Conservation (phyloP, 805 yeast species). For the Wickerhamiella qilinensis region DNA sequence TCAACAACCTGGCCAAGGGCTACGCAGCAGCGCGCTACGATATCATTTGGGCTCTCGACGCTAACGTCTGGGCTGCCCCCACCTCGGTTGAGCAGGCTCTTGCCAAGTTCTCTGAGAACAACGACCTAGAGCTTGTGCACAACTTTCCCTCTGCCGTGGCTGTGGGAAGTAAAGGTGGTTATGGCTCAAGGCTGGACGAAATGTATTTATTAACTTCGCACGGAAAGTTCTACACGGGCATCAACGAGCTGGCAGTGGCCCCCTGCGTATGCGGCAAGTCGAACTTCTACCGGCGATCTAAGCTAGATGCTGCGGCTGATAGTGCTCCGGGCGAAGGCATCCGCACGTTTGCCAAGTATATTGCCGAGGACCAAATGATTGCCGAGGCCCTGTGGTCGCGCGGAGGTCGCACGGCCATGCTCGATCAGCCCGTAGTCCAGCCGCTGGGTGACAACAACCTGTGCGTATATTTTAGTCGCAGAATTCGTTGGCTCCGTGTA, state of each 20-base stretch:
- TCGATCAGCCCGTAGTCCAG: slow-evolving; percentile 65
- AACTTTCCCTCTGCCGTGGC: slow-evolving; percentile 43
- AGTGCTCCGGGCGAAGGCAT: slow-evolving; percentile 28
- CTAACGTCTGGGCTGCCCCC: slow-evolving; percentile 65
- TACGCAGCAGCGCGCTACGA: slow-evolving; percentile 52
- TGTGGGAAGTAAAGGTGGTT: slow-evolving; percentile 14
- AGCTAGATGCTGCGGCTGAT: slow-evolving; percentile 27
- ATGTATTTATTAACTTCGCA: slow-evolving; percentile 75
- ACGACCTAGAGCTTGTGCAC: slow-evolving; percentile 47
- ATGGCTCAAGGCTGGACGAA: slow-evolving; percentile 65
- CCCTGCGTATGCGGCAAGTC: slow-evolving; percentile 90
- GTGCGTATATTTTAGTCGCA: slow-evolving; percentile 43
- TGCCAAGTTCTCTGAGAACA: slow-evolving; percentile 24
- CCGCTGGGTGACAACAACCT: slow-evolving; percentile 35
- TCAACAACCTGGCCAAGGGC: slow-evolving; percentile 75
- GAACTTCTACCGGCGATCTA: slow-evolving; percentile 55
- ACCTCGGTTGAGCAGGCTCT: slow-evolving; percentile 54
- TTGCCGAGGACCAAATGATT: slow-evolving; percentile 89
- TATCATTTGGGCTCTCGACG: slow-evolving; percentile 70
- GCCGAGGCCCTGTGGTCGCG: slow-evolving; percentile 70
- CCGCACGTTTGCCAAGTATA: slow-evolving; percentile 57
- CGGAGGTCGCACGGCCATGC: slow-evolving; percentile 61
- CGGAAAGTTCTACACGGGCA: slow-evolving; percentile 66
- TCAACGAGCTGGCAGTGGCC: slow-evolving; percentile 57
- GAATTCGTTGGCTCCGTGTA: slow-evolving; percentile 76